These are phyloP conservation scores for Naganishia liquefaciens DNA, from an alignment of 1,284 basidiomycete species.

Conservation along the genomic window DNA sequence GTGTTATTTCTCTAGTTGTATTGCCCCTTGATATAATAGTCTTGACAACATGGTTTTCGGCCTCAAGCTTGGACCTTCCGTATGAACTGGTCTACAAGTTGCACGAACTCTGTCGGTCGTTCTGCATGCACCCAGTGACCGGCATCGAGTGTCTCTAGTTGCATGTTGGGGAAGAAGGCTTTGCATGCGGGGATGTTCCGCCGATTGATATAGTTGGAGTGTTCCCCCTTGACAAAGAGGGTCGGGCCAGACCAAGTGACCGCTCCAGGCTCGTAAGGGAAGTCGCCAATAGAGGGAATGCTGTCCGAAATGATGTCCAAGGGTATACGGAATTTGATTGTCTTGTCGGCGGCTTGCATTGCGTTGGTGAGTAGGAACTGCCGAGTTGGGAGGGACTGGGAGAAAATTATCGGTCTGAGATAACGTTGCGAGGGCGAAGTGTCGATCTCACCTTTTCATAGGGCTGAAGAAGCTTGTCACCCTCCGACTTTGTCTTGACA, in stretches of 20 bases:
- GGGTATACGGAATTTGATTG: slow-evolving; percentile 58
- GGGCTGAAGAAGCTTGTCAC: slow-evolving; percentile 57
- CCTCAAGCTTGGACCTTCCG: slow-evolving; percentile 1
- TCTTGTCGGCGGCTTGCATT: slow-evolving; percentile 38
- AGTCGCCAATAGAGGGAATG: slow-evolving; percentile 58
- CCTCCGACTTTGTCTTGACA: slow-evolving; percentile 55
- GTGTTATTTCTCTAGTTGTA: slow-evolving; percentile 9
- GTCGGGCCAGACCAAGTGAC: slow-evolving; percentile 55
- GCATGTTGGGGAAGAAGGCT: slow-evolving; percentile 58
- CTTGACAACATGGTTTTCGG: neutral
- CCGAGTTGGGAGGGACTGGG: slow-evolving; percentile 55
- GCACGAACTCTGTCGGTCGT: slow-evolving; percentile 47
- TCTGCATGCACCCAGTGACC: slow-evolving; percentile 56
- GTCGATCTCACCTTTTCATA: slow-evolving; percentile 47
- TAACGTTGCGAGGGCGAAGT: neutral
- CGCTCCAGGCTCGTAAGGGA: slow-evolving; percentile 54
- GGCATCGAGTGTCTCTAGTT: slow-evolving; percentile 47
- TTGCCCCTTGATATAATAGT: neutral
- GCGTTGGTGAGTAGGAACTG: slow-evolving; percentile 64
- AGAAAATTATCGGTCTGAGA: neutral
- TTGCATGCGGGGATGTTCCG: slow-evolving; percentile 57
- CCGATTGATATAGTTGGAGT: slow-evolving; percentile 59
- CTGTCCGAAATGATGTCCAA: slow-evolving; percentile 54
- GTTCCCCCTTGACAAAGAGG: slow-evolving; percentile 59
- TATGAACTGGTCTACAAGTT: slow-evolving; percentile 47